Percentiles rank a stretch among this genome's conserved stretches.
Conservation (phyloP, 176 grass and related monocot genomes). For the Typha latifolia region DNA sequence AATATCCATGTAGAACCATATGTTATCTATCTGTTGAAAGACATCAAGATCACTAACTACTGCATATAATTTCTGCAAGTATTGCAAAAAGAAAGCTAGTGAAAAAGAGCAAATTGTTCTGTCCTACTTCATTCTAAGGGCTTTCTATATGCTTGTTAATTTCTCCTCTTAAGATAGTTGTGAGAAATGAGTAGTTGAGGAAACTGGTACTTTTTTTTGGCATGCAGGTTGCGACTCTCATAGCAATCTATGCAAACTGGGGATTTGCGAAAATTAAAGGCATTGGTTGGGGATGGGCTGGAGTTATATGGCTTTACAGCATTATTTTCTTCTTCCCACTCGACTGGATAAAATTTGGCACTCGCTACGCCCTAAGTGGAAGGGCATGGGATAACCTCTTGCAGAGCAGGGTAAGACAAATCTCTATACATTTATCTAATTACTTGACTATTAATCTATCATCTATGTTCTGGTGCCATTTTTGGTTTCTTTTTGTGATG, state of each 20-base stretch:
- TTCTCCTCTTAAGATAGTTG: no score
- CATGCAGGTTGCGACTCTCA: not conserved
- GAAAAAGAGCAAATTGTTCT: no score
- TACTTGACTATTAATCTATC: not conserved
- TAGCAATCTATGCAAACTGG: conserved; percentile 4
- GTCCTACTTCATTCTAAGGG: no score
- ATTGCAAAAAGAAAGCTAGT: no score
- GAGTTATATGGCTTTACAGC: conserved; percentile 4
- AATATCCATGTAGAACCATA: no score
- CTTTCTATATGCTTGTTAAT: no score
- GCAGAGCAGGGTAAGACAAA: not conserved
- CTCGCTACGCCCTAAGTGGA: not conserved
- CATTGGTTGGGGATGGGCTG: not conserved
- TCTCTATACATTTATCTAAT: not conserved
- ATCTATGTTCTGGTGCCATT: not conserved
- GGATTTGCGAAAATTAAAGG: not conserved
- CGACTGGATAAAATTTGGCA: not conserved
- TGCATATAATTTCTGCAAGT: no score
- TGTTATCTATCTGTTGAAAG: no score
- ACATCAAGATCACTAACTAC: no score
- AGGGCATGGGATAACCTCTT: conserved; percentile 2
- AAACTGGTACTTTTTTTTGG: not conserved
- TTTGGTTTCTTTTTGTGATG: not conserved
- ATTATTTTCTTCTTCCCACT: not conserved
- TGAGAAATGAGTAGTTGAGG: not conserved